Conservation (phyloP, 352 stramenopile genomes). For the Phytophthora citricola region DNA sequence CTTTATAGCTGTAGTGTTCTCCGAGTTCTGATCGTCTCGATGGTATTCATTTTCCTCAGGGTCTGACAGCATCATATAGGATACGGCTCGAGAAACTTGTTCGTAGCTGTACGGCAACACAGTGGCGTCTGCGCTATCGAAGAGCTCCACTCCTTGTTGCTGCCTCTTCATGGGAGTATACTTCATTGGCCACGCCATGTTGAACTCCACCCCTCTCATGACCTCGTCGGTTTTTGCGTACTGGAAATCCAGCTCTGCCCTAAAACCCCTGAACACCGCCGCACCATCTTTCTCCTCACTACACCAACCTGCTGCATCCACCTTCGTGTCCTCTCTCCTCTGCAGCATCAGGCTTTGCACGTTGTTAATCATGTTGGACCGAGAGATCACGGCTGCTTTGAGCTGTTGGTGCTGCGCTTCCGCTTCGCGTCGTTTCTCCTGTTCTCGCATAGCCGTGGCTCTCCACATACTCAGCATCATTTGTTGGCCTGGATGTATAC, state of each 20-base stretch:
- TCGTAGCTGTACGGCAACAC: neutral
- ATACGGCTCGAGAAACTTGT: neutral
- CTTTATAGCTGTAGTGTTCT: neutral
- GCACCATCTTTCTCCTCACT: neutral
- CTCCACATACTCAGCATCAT: conserved; percentile 1
- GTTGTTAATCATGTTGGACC: neutral
- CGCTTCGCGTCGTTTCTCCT: neutral
- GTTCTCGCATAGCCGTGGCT: neutral
- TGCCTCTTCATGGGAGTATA: neutral
- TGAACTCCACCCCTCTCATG: neutral
- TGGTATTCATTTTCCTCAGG: neutral
- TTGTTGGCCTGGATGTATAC: neutral
- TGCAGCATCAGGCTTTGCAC: neutral
- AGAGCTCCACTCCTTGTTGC: neutral
- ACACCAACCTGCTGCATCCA: neutral
- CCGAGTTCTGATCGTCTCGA: no score
- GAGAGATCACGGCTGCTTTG: neutral
- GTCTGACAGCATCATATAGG: neutral
- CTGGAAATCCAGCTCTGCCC: neutral
- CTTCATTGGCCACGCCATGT: neutral
- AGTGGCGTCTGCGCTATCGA: neutral
- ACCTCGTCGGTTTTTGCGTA: neutral
- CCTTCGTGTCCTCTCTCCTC: neutral
- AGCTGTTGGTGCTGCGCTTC: neutral
- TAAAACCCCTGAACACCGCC: neutral